A percentile compares a stretch with the other conserved stretches of the same genome.
Conservation (phyloP, 2,329 filamentous ascomycete genomes). For the Huntiella savannae region DNA sequence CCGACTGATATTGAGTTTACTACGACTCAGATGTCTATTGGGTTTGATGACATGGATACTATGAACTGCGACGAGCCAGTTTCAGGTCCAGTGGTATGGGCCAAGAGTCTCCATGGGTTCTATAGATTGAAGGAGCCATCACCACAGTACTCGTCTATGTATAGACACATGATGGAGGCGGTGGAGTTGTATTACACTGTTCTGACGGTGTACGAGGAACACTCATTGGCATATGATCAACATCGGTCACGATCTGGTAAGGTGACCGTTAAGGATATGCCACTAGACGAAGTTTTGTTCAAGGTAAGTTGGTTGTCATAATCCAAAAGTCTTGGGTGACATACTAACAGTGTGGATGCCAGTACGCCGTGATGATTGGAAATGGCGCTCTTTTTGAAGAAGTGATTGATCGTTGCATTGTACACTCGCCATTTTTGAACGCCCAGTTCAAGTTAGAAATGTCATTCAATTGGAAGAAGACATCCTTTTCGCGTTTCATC, state of each 20-base stretch:
- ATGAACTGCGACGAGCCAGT: slow-evolving; percentile 2
- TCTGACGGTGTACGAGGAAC: slow-evolving; percentile 33
- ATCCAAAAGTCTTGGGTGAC: background rate
- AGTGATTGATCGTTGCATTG: slow-evolving; percentile 25
- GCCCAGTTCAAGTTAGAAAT: slow-evolving; percentile 29
- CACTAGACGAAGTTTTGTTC: slow-evolving; percentile 19
- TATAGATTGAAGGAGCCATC: slow-evolving; percentile 41
- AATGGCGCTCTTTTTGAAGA: slow-evolving; percentile 33
- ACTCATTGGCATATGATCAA: slow-evolving; percentile 17
- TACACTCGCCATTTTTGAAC: slow-evolving; percentile 33
- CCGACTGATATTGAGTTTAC: slow-evolving; percentile 33
- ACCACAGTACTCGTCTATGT: slow-evolving; percentile 35
- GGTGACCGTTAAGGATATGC: slow-evolving; percentile 15
- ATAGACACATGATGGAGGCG: slow-evolving; percentile 41
- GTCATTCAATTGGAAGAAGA: slow-evolving; percentile 24
- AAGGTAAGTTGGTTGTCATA: slow-evolving; percentile 14
- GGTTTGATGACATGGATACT: slow-evolving; percentile 19
- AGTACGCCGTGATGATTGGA: slow-evolving; percentile 33
- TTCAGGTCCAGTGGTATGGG: slow-evolving; percentile 44
- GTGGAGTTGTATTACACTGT: slow-evolving; percentile 45
- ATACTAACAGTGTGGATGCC: slow-evolving; percentile 1
- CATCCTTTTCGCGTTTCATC: slow-evolving; percentile 31
- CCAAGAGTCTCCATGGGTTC: slow-evolving; percentile 45
- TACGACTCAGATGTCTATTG: slow-evolving; percentile 29
- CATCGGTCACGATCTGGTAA: slow-evolving; percentile 17